These are phyloP conservation scores for Colletotrichum higginsianum DNA, from an alignment of 2,329 filamentous ascomycete species.

Conservation along the genomic window DNA sequence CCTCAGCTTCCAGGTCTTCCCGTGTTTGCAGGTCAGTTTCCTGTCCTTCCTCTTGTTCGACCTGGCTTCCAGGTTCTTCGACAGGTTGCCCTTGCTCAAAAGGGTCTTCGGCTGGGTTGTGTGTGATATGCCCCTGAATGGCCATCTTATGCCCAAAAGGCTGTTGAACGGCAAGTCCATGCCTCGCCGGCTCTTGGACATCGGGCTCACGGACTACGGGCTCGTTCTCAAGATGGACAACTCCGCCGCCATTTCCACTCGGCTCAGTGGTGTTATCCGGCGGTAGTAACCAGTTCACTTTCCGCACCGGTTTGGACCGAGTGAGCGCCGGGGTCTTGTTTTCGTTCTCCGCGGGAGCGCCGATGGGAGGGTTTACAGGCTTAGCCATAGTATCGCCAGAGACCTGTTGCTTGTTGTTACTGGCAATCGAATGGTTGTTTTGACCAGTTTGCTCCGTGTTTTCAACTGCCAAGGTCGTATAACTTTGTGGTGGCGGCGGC, in stretches of 20 bases:
- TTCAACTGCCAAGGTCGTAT: constrained; percentile 38
- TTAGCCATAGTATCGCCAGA: constrained; percentile 48
- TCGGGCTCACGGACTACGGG: not conserved
- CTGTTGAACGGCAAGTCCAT: not conserved
- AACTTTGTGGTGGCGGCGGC: constrained; percentile 4
- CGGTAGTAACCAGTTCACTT: constrained; percentile 36
- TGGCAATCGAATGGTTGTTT: constrained; percentile 49
- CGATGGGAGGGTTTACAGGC: constrained; percentile 39
- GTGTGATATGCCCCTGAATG: not conserved
- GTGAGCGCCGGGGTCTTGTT: not conserved
- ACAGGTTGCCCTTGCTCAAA: not conserved
- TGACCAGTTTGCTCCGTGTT: constrained; percentile 46
- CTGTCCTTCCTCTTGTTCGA: not conserved
- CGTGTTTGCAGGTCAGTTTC: not conserved
- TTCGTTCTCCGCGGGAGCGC: not conserved
- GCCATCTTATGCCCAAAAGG: not conserved
- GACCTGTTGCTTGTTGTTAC: constrained; percentile 38
- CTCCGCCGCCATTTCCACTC: not conserved
- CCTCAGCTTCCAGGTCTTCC: constrained; percentile 7
- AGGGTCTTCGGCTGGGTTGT: not conserved
- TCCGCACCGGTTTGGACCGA: constrained; percentile 17
- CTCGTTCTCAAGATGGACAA: not conserved
- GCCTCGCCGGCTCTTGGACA: not conserved
- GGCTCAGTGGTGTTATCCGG: constrained; percentile 12
- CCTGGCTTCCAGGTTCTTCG: not conserved